Evolutionary conservation across 2,329 filamentous ascomycete species (phyloP).

Genomic region (Trichoderma citrinoviride): DNA sequence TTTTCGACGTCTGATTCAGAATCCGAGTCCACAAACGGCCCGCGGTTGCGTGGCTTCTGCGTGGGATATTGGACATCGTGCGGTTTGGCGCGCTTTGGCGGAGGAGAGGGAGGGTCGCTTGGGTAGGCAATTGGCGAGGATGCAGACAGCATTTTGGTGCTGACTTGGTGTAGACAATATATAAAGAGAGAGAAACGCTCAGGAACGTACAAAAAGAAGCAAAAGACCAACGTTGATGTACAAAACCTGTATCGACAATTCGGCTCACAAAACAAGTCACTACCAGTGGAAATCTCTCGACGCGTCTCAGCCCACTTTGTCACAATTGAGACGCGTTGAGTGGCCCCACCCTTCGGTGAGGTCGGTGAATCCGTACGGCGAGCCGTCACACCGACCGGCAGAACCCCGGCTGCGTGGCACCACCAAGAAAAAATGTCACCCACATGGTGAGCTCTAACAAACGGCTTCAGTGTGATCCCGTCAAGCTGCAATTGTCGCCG

Average conservation of each 20-base stretch:
- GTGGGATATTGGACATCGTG: constrained; percentile 37
- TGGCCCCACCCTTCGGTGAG: constrained; percentile 21
- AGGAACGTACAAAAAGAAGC: not conserved
- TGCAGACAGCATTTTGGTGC: constrained; percentile 52
- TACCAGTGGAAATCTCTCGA: constrained; percentile 19
- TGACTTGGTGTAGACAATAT: not conserved
- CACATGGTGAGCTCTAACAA: constrained; percentile 16
- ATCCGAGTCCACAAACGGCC: constrained; percentile 42
- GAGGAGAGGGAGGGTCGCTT: constrained; percentile 44
- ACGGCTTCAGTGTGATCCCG: constrained; percentile 11
- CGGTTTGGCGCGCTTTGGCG: constrained; percentile 38
- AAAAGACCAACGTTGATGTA: not conserved
- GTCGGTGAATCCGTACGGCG: not conserved
- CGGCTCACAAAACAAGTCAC: not conserved
- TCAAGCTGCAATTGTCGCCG: constrained; percentile 21
- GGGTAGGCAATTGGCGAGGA: constrained; percentile 60
- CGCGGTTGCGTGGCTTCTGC: constrained; percentile 36
- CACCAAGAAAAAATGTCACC: constrained; percentile 20
- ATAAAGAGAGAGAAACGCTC: not conserved
- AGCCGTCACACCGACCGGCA: not conserved
- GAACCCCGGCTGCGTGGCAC: constrained; percentile 6
- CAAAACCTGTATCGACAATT: not conserved
- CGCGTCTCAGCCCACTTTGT: constrained; percentile 16
- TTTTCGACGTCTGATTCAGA: constrained; percentile 29
- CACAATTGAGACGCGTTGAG: constrained; percentile 29